Conservation (phyloP, 495 filamentous ascomycete genomes). For the Penicillium manginii region DNA sequence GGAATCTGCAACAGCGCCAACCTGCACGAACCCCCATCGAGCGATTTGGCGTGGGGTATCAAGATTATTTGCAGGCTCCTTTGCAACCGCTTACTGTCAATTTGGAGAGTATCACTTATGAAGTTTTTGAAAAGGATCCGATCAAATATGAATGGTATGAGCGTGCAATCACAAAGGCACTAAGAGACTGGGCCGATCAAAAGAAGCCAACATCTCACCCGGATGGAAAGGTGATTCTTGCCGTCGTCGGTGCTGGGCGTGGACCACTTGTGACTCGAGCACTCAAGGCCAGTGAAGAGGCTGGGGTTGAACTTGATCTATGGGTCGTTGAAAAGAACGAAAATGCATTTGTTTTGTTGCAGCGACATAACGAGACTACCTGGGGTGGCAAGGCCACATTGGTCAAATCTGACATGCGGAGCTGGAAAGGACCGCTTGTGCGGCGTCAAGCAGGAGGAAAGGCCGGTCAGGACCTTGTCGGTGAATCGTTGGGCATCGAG, state of each 20-base stretch:
- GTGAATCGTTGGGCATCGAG: slow-evolving; percentile 40
- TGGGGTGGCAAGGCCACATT: slow-evolving; percentile 81
- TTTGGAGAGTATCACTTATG: slow-evolving; percentile 94
- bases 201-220: slow-evolving; percentile 72
- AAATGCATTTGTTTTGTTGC: slow-evolving; percentile 90
- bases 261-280: slow-evolving; percentile 89
- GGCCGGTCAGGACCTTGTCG: slow-evolving; percentile 25
- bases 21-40: slow-evolving; percentile 66
- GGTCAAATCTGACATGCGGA: slow-evolving; percentile 95
- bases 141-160: slow-evolving; percentile 98
- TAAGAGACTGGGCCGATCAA: slow-evolving; percentile 76
- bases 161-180: slow-evolving; percentile 75
- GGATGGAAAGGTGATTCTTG: slow-evolving; percentile 76
- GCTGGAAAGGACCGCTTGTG: slow-evolving; percentile 75
- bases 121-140: slow-evolving; percentile 97
- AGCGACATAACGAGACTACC: slow-evolving; percentile 74
- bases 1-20: slow-evolving; percentile 82
- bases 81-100: slow-evolving; percentile 95
- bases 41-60: slow-evolving; percentile 75
- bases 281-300: slow-evolving; percentile 73
- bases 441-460: slow-evolving; percentile 19
- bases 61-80: slow-evolving; percentile 94
- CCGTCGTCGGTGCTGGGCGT: slow-evolving; percentile 89
- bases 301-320: slow-evolving; percentile 76
- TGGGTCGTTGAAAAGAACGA: slow-evolving; percentile 99